phyloP scores from a whole-genome alignment of 306 rosid genomes.

The Trifolium fragiferum region DNA sequence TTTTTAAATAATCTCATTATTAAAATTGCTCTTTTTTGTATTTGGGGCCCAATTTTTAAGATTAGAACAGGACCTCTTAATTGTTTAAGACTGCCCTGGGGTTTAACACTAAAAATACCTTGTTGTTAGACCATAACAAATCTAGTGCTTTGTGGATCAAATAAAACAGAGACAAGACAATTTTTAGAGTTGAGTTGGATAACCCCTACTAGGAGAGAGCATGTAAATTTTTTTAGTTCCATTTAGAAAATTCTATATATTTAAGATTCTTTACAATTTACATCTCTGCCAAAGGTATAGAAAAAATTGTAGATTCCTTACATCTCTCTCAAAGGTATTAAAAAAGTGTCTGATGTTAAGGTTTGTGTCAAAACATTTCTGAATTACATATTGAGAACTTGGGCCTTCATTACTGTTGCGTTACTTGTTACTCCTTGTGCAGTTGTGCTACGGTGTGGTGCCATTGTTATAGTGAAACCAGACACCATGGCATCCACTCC shows the following conservation, averaged over 20 bases:
- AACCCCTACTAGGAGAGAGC: neutral
- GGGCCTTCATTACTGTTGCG: neutral
- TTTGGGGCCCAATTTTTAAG: no score
- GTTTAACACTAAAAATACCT: no score
- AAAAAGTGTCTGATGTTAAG: neutral
- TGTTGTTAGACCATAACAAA: no score
- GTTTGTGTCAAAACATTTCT: neutral
- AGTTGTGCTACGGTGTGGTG: neutral
- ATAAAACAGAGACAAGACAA: no score
- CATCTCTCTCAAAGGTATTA: neutral
- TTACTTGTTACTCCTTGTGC: neutral
- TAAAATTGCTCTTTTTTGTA: no score
- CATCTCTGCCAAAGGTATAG: neutral
- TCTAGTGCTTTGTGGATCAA: no score
- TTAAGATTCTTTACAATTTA: neutral
- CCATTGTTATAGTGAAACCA: slow-evolving; percentile 8
- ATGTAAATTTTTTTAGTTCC: neutral
- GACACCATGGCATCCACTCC: slow-evolving; percentile 76
- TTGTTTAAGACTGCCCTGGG: no score
- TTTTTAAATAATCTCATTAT: no score
- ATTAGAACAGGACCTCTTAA: no score
- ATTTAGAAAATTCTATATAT: no score
- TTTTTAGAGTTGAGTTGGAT: neutral
- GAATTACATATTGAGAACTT: neutral
- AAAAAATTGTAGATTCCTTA: no score